Evolutionary conservation across 305 asterid species (phyloP).

Genomic region (Ilex paraguariensis): DNA sequence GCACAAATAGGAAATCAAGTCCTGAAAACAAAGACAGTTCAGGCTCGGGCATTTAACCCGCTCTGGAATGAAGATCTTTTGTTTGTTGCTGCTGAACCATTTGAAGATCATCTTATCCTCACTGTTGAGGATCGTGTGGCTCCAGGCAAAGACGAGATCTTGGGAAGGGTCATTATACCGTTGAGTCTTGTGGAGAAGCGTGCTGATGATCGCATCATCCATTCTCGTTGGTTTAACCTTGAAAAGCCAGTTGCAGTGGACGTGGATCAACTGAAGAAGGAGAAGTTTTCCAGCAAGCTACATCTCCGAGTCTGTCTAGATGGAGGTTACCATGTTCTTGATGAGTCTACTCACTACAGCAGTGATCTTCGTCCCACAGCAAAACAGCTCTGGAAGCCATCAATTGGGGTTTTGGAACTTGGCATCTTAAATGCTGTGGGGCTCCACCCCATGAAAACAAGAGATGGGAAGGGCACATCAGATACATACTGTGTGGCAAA

Average conservation of each 20-base stretch:
- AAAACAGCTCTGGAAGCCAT: slow-evolving; percentile 83
- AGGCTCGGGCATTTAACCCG: slow-evolving; percentile 56
- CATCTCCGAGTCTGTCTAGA: slow-evolving; percentile 77
- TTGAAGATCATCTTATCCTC: slow-evolving; percentile 75
- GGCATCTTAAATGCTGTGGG: slow-evolving; percentile 72
- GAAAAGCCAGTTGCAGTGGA: slow-evolving; percentile 67
- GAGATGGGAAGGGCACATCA: slow-evolving; percentile 71
- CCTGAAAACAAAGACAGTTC: slow-evolving; percentile 61
- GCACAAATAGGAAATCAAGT: slow-evolving; percentile 76
- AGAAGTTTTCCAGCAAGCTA: slow-evolving; percentile 66
- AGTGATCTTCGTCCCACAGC: slow-evolving; percentile 95
- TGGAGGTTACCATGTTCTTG: slow-evolving; percentile 88
- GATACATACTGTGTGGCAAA: slow-evolving; percentile 85
- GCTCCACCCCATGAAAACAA: slow-evolving; percentile 80
- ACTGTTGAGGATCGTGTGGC: slow-evolving; percentile 83
- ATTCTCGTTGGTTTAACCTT: slow-evolving; percentile 76
- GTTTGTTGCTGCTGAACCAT: slow-evolving; percentile 83
- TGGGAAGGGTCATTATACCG: slow-evolving; percentile 73
- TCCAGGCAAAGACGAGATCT: slow-evolving; percentile 77
- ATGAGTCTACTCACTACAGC: slow-evolving; percentile 85
- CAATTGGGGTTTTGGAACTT: slow-evolving; percentile 70
- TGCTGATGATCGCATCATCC: slow-evolving; percentile 69
- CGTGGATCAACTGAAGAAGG: slow-evolving; percentile 70
- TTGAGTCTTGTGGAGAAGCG: slow-evolving; percentile 61
- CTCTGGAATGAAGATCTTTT: slow-evolving; percentile 78